Percentiles rank a stretch among this genome's conserved stretches.
Conservation (phyloP, 768 basidiomycete species). For the Suillus cothurnatus region DNA sequence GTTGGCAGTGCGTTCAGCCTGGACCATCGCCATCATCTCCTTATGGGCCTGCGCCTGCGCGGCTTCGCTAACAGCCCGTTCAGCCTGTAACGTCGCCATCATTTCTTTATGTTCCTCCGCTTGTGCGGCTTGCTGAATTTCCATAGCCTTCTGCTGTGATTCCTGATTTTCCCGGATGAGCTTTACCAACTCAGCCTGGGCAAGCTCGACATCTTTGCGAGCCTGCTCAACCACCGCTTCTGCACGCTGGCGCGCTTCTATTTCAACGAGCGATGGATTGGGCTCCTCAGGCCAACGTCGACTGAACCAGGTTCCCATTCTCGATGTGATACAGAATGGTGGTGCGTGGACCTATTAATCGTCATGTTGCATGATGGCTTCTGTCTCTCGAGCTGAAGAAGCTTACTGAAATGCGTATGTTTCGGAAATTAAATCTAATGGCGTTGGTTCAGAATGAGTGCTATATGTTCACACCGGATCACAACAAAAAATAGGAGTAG, state of each 20-base stretch:
- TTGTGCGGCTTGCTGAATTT: neutral
- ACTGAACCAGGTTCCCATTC: neutral
- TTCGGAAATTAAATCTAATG: neutral
- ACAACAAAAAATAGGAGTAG: neutral
- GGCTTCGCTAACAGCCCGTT: neutral
- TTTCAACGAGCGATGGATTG: conserved; percentile 4
- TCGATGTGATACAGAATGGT: neutral
- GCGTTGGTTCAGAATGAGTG: neutral
- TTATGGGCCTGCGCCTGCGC: neutral
- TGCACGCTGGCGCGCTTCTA: conserved; percentile 6
- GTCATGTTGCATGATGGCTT: neutral
- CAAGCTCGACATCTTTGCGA: neutral
- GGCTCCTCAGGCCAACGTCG: neutral
- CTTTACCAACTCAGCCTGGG: neutral
- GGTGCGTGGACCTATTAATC: neutral
- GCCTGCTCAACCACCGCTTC: conserved; percentile 10
- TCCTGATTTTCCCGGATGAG: neutral
- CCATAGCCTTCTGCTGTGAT: neutral
- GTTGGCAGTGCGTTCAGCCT: conserved; percentile 5
- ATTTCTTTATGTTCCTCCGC: neutral
- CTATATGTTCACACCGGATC: neutral
- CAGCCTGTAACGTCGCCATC: neutral
- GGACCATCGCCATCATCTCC: conserved; percentile 6
- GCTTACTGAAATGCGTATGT: neutral
- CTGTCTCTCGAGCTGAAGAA: neutral